Evolutionary conservation across 108 stramenopile genomes (phyloP).

Genomic region (Thalassiosira profunda): DNA sequence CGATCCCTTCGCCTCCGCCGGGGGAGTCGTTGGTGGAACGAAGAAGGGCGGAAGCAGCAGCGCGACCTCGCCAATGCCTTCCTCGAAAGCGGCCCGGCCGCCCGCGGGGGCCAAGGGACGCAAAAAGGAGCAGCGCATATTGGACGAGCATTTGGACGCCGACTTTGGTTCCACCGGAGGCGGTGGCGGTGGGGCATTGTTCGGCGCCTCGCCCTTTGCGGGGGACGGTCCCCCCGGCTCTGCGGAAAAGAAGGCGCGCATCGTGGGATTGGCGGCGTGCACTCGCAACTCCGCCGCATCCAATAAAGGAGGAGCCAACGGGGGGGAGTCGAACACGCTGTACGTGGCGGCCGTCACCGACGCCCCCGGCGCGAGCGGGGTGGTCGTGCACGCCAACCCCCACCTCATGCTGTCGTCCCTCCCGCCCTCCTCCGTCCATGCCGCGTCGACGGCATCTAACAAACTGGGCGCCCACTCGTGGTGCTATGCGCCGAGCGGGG

Average conservation of each 20-base stretch:
- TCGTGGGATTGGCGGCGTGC: constrained; percentile 38
- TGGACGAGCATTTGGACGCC: constrained; percentile 50
- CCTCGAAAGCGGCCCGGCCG: constrained; percentile 17
- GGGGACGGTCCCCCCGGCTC: background rate
- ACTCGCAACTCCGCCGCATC: background rate
- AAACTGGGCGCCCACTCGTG: constrained; percentile 4
- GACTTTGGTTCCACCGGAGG: too few species aligned
- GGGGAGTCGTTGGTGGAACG: constrained; percentile 8
- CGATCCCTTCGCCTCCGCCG: constrained; percentile 57
- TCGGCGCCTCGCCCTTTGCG: constrained; percentile 43
- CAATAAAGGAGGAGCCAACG: background rate
- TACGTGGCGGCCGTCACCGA: constrained; percentile 51
- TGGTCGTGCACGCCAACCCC: constrained; percentile 48
- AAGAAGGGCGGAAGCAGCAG: background rate
- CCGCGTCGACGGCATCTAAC: constrained; percentile 39
- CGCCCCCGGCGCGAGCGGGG: constrained; percentile 24
- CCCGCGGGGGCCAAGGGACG: background rate
- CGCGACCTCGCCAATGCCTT: background rate
- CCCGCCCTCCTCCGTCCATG: constrained; percentile 36
- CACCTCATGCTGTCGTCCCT: constrained; percentile 43
- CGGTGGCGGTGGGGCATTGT: constrained; percentile 17
- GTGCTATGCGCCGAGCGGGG: constrained; percentile 36
- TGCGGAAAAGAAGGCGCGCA: constrained; percentile 3
- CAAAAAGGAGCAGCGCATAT: constrained; percentile 33
- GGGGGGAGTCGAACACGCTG: constrained; percentile 9